These are phyloP conservation scores for Fagus crenata DNA, from an alignment of 306 rosid genomes.

Conservation along the genomic window DNA sequence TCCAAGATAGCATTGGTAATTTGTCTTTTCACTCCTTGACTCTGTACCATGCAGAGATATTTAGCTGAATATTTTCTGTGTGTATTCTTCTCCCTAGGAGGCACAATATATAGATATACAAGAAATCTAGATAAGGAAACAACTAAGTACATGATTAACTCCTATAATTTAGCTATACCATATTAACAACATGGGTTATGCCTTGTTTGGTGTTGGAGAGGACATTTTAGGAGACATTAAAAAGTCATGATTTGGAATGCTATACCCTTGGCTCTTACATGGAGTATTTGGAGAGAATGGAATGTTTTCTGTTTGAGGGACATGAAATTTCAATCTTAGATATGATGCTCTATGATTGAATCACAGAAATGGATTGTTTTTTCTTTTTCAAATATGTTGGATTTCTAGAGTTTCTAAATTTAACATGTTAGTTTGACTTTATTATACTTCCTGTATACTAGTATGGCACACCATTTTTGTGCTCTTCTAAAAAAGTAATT, in stretches of 20 bases:
- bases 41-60: no score
- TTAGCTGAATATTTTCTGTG: no score
- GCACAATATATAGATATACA: no score
- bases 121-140: no score
- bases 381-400: background rate
- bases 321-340: background rate
- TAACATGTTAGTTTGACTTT: background rate
- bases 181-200: background rate
- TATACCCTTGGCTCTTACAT: background rate
- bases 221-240: background rate
- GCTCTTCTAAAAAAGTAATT: background rate
- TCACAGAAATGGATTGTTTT: background rate
- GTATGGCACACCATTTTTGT: background rate
- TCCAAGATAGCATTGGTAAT: background rate
- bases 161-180: no score
- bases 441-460: background rate
- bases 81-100: no score
- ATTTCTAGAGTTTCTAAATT: background rate
- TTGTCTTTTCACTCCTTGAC: background rate
- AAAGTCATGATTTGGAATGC: background rate
- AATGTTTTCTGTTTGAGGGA: background rate
- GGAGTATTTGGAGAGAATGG: background rate
- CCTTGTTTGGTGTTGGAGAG: background rate
- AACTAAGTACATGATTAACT: no score
- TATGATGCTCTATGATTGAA: background rate